Conservation (phyloP, 1,284 basidiomycete species). For the Somion occarium region DNA sequence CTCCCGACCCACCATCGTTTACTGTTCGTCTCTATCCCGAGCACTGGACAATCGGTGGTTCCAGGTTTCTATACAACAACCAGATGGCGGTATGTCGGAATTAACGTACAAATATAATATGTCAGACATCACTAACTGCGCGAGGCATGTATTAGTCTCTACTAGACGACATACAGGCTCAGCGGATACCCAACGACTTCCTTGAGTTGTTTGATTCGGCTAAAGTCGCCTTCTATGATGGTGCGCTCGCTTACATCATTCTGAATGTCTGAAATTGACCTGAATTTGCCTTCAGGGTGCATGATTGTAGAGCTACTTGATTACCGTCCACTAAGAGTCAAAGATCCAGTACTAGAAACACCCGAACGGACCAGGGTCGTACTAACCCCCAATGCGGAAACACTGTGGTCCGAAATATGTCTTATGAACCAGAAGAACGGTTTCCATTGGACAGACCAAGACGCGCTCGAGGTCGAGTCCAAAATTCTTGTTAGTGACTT, state of each 20-base stretch:
- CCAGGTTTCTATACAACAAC: slow-evolving; percentile 75
- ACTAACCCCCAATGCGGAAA: slow-evolving; percentile 69
- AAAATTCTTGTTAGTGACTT: slow-evolving; percentile 57
- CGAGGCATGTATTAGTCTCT: slow-evolving; percentile 45
- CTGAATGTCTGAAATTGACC: neutral
- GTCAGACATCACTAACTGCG: neutral
- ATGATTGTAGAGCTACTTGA: slow-evolving; percentile 78
- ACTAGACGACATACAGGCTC: slow-evolving; percentile 72
- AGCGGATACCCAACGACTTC: slow-evolving; percentile 78
- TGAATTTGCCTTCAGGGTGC: slow-evolving; percentile 54
- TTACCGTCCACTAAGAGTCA: slow-evolving; percentile 53
- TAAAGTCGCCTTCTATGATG: slow-evolving; percentile 73
- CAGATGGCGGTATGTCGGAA: slow-evolving; percentile 55
- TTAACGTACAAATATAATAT: neutral
- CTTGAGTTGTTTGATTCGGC: slow-evolving; percentile 69
- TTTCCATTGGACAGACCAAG: slow-evolving; percentile 58
- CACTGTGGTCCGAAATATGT: slow-evolving; percentile 73
- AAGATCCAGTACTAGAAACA: slow-evolving; percentile 47
- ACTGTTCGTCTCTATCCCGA: slow-evolving; percentile 70
- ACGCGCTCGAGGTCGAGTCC: slow-evolving; percentile 68
- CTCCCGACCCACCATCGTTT: slow-evolving; percentile 61
- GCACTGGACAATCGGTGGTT: slow-evolving; percentile 69
- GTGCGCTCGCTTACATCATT: slow-evolving; percentile 30
- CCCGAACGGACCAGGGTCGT: slow-evolving; percentile 65
- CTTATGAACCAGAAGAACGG: slow-evolving; percentile 54